phyloP scores from a whole-genome alignment of 108 stramenopile genomes.

The Cyclotella baltica region DNA sequence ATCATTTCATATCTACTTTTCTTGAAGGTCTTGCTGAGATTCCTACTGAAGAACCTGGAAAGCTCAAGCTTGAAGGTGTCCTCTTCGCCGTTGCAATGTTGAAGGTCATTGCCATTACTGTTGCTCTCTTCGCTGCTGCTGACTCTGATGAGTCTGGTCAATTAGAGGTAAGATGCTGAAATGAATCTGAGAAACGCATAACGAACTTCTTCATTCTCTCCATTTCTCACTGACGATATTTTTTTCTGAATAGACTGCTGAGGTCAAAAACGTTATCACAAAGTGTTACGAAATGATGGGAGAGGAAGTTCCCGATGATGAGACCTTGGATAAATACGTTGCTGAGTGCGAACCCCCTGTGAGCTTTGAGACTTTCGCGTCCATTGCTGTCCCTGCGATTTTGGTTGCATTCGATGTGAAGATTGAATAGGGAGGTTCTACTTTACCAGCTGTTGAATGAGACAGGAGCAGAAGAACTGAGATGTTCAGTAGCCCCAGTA shows the following conservation, averaged over 20 bases:
- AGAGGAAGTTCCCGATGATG: neutral
- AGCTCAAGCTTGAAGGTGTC: slow-evolving; percentile 5
- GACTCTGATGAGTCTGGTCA: neutral
- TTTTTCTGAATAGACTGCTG: neutral
- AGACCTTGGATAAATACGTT: neutral
- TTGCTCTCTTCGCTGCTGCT: neutral
- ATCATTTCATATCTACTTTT: neutral
- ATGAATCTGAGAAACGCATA: neutral
- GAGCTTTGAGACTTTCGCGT: neutral
- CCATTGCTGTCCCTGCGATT: neutral
- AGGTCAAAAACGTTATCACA: neutral
- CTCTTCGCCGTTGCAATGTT: slow-evolving; percentile 8
- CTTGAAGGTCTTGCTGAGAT: neutral
- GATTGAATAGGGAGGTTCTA: neutral
- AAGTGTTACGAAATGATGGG: neutral
- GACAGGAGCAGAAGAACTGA: neutral
- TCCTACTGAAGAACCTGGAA: neutral
- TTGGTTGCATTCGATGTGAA: neutral
- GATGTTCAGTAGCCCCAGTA: neutral
- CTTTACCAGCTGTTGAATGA: neutral
- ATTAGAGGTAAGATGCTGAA: neutral
- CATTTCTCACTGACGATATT: neutral
- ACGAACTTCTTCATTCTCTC: neutral
- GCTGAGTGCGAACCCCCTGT: neutral
- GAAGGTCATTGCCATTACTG: slow-evolving; percentile 4